A percentile compares a stretch with the other conserved stretches of the same genome.
Conservation (phyloP, 2,329 filamentous ascomycete species). For the Aspergillus thermomutatus region DNA sequence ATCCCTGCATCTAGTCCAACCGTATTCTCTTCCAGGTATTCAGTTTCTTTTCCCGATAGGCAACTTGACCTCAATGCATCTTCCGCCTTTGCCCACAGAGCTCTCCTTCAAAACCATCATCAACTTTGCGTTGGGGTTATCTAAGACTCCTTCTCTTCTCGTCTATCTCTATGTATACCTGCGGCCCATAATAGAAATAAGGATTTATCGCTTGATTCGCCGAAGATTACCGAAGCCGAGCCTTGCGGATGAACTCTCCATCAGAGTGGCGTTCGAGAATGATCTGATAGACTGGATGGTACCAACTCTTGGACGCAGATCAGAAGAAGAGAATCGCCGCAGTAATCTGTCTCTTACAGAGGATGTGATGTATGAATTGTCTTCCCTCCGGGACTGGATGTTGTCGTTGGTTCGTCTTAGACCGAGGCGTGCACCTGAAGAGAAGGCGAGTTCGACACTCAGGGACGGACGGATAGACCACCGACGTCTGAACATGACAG, state of each 20-base stretch:
- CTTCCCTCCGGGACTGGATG: conserved; percentile 29
- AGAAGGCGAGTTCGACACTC: conserved; percentile 10
- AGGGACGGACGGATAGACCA: conserved; percentile 26
- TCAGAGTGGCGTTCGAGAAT: conserved; percentile 42
- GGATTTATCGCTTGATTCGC: conserved; percentile 39
- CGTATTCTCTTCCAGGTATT: conserved; percentile 29
- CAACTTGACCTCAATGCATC: conserved; percentile 30
- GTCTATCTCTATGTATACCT: conserved; percentile 36
- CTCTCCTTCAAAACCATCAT: conserved; percentile 26
- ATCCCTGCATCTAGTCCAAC: conserved; percentile 38
- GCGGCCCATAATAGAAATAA: conserved; percentile 36
- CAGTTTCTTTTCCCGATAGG: conserved; percentile 37
- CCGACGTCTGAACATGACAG: conserved; percentile 29
- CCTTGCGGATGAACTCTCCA: conserved; percentile 39
- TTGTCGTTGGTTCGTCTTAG: conserved; percentile 29
- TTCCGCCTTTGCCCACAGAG: conserved; percentile 27
- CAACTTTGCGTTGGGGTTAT: conserved; percentile 22
- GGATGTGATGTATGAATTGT: conserved; percentile 37
- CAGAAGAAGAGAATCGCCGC: conserved; percentile 39
- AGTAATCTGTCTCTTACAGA: conserved; percentile 33
- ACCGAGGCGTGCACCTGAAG: conserved; percentile 10
- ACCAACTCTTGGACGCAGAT: conserved; percentile 37
- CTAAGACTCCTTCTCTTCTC: conserved; percentile 35
- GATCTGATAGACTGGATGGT: conserved; percentile 44
- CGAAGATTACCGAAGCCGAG: conserved; percentile 41